Evolutionary conservation across 345 rosid genomes (phyloP).

Genomic region (Rhodomyrtus tomentosa): DNA sequence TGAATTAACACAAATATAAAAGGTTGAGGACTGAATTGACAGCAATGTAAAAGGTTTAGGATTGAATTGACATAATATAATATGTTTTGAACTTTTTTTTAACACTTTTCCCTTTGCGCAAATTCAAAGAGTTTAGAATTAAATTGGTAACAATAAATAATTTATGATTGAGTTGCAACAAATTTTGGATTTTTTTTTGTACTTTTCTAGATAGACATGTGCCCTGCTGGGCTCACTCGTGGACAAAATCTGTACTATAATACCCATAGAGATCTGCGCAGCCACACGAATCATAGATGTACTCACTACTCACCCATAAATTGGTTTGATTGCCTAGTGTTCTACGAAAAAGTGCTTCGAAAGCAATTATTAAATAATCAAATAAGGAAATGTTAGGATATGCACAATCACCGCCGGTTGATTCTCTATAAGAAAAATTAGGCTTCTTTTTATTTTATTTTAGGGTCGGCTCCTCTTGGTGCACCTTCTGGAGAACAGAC

Average conservation of each 20-base stretch:
- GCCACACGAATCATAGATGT: neutral
- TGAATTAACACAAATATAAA: no score
- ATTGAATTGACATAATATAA: no score
- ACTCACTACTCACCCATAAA: neutral
- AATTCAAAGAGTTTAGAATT: no score
- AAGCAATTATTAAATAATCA: neutral
- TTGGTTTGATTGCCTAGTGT: neutral
- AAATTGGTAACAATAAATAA: no score
- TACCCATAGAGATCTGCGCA: neutral
- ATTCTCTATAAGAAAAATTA: neutral
- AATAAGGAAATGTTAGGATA: neutral
- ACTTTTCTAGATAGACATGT: neutral
- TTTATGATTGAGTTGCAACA: no score
- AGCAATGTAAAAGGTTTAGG: no score
- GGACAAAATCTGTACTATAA: neutral
- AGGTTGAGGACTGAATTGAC: no score
- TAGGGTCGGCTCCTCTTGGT: neutral
- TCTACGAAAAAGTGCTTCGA: neutral
- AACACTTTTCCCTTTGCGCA: no score
- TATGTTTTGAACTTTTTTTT: no score
- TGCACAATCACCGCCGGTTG: neutral
- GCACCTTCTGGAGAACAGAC: neutral
- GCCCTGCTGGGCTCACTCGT: neutral
- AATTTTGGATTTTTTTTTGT: no score
- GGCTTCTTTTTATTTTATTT: neutral